phyloP scores from a whole-genome alignment of 1,139 yeast species.

The Yamadazyma aaseri region DNA sequence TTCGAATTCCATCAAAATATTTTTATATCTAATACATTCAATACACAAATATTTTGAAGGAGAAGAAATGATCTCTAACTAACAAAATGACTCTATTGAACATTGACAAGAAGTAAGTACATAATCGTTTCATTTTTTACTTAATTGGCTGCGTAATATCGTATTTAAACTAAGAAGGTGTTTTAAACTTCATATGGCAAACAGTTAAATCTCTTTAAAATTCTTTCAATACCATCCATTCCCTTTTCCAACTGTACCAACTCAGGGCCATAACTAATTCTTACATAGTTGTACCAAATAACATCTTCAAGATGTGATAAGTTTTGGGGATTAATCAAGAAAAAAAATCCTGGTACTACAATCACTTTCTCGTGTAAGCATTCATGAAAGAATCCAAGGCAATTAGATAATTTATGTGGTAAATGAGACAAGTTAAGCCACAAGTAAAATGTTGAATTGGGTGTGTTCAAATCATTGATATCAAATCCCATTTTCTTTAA shows the following conservation, averaged over 20 bases:
- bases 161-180: too few relatives aligned
- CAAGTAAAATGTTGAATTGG: slow-evolving; percentile 63
- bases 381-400: slow-evolving; percentile 68
- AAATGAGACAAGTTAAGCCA: slow-evolving; percentile 62
- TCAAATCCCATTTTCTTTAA: slow-evolving; percentile 57
- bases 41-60: too few relatives aligned
- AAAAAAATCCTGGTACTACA: slow-evolving; percentile 68
- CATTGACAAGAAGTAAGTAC: too few relatives aligned
- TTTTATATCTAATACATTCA: too few relatives aligned
- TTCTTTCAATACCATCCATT: slow-evolving; percentile 68
- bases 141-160: too few relatives aligned
- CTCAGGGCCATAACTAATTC: slow-evolving; percentile 68
- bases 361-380: slow-evolving; percentile 64
- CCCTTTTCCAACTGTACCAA: slow-evolving; percentile 52
- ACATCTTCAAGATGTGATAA: slow-evolving; percentile 61
- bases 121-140: too few relatives aligned
- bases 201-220: slow-evolving; percentile 46
- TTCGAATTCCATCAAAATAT: background rate
- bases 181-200: slow-evolving; percentile 29
- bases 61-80: too few relatives aligned
- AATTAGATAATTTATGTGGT: slow-evolving; percentile 59
- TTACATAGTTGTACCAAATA: slow-evolving; percentile 62
- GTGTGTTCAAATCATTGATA: slow-evolving; percentile 45
- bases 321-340: slow-evolving; percentile 63
- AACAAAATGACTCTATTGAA: too few relatives aligned